Conservation (phyloP, 2,329 filamentous ascomycete species). For the Fusarium sp. region DNA sequence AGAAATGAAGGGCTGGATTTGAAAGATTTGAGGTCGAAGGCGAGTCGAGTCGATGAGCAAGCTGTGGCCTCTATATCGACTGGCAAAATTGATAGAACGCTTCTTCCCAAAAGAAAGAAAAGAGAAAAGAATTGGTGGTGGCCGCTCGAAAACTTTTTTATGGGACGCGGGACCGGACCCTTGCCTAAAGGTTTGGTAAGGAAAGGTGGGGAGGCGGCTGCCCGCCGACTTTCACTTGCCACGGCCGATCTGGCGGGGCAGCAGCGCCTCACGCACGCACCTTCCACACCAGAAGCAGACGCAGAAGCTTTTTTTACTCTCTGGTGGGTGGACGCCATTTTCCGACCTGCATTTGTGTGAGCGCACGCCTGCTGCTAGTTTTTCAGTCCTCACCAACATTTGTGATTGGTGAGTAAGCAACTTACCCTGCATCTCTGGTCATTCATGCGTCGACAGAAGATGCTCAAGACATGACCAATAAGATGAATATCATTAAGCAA, state of each 20-base stretch:
- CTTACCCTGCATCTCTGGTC: not conserved
- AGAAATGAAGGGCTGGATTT: conserved; percentile 45
- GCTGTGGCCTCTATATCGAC: conserved; percentile 49
- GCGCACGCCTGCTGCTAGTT: not conserved
- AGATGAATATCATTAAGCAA: not conserved
- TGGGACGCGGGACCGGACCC: conserved; percentile 42
- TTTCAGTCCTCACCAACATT: not conserved
- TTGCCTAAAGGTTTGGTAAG: conserved; percentile 8
- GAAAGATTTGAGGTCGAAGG: conserved; percentile 58
- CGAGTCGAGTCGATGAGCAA: conserved; percentile 49
- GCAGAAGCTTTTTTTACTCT: not conserved
- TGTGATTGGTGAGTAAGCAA: not conserved
- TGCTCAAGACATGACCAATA: not conserved
- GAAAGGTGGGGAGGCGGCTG: not conserved
- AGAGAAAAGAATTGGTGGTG: conserved; percentile 52
- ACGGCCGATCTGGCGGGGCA: conserved; percentile 32
- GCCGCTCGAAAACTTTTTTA: conserved; percentile 58
- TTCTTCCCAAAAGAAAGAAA: conserved; percentile 67
- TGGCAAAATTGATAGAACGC: conserved; percentile 57
- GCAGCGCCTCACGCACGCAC: conserved; percentile 8
- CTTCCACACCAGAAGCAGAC: conserved; percentile 2
- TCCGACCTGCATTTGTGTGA: not conserved
- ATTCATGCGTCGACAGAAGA: not conserved
- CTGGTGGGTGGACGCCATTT: not conserved
- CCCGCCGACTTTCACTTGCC: conserved; percentile 3